These are phyloP conservation scores for Exophiala dermatitidis DNA, from an alignment of 2,329 filamentous ascomycete species.

Conservation along the genomic window DNA sequence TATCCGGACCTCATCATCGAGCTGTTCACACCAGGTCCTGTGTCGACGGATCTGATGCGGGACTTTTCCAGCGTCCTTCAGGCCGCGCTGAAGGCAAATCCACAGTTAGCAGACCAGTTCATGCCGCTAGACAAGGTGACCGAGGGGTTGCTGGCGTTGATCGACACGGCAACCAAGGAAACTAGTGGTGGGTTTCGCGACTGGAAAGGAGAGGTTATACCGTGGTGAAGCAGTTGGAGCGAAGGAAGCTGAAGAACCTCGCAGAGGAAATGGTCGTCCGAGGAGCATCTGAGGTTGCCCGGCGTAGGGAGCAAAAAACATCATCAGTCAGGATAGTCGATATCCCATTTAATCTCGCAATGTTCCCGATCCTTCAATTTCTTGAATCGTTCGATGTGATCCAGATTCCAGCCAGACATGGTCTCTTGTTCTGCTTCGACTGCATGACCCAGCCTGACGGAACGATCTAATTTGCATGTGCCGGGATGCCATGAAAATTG, in stretches of 20 bases:
- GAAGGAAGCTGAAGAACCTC: neutral
- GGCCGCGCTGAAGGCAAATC: constrained; percentile 1
- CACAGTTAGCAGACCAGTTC: neutral
- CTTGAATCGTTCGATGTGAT: constrained; percentile 15
- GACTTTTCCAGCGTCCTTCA: neutral
- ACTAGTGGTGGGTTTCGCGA: constrained; percentile 7
- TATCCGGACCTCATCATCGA: constrained; percentile 5
- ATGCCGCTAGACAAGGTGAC: neutral
- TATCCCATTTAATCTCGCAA: constrained; percentile 12
- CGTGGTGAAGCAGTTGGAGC: neutral
- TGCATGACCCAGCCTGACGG: constrained; percentile 15
- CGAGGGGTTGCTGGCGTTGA: neutral
- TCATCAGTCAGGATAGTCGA: neutral
- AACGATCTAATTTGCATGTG: constrained; percentile 15
- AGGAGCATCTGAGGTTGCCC: too few relatives aligned
- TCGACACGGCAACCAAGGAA: constrained; percentile 1
- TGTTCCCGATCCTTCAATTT: constrained; percentile 2
- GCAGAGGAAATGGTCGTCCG: neutral
- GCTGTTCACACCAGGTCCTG: constrained; percentile 6
- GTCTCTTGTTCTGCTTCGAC: constrained; percentile 8
- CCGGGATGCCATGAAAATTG: constrained; percentile 21
- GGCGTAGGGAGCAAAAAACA: too few relatives aligned
- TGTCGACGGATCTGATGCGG: constrained; percentile 5
- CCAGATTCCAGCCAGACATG: constrained; percentile 18
- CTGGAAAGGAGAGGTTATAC: constrained; percentile 6